phyloP scores from a whole-genome alignment of 768 basidiomycete genomes.

The Pulveroboletus frians region DNA sequence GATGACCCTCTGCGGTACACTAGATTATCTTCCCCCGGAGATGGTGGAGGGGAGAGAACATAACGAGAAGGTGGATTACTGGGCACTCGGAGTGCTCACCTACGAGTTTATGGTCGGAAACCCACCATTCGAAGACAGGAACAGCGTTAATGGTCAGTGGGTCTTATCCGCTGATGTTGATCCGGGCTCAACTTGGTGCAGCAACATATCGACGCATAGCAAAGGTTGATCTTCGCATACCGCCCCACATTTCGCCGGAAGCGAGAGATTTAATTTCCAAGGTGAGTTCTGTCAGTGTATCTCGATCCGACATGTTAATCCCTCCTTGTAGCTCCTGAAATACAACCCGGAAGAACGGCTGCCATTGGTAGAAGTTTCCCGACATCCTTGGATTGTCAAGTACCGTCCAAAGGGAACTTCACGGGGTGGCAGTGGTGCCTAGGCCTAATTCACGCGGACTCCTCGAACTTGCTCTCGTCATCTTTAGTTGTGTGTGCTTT shows the following conservation, averaged over 20 bases:
- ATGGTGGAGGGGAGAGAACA: slow-evolving; percentile 95
- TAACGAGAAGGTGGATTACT: slow-evolving; percentile 86
- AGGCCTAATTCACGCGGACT: background rate
- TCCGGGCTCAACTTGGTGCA: slow-evolving; percentile 25
- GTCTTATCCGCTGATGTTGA: background rate
- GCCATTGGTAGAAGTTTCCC: slow-evolving; percentile 65
- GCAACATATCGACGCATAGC: slow-evolving; percentile 91
- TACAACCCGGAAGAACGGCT: slow-evolving; percentile 76
- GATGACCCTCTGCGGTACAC: slow-evolving; percentile 88
- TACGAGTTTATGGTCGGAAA: slow-evolving; percentile 91
- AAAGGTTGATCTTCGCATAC: slow-evolving; percentile 68
- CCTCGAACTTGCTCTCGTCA: slow-evolving; percentile 1
- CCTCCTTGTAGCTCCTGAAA: slow-evolving; percentile 61
- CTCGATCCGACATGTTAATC: slow-evolving; percentile 11
- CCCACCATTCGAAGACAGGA: slow-evolving; percentile 82
- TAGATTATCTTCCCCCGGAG: slow-evolving; percentile 97
- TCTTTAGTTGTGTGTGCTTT: slow-evolving; percentile 12
- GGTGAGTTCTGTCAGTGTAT: slow-evolving; percentile 19
- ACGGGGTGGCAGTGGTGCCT: slow-evolving; percentile 24
- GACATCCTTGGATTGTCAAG: slow-evolving; percentile 84
- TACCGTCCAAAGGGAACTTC: slow-evolving; percentile 49
- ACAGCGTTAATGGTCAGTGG: slow-evolving; percentile 64
- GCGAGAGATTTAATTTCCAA: slow-evolving; percentile 44
- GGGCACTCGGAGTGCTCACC: slow-evolving; percentile 95
- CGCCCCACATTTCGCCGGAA: slow-evolving; percentile 37